These are phyloP conservation scores for Xylaria sp. DNA, from an alignment of 2,329 filamentous ascomycete species.

Conservation along the genomic window DNA sequence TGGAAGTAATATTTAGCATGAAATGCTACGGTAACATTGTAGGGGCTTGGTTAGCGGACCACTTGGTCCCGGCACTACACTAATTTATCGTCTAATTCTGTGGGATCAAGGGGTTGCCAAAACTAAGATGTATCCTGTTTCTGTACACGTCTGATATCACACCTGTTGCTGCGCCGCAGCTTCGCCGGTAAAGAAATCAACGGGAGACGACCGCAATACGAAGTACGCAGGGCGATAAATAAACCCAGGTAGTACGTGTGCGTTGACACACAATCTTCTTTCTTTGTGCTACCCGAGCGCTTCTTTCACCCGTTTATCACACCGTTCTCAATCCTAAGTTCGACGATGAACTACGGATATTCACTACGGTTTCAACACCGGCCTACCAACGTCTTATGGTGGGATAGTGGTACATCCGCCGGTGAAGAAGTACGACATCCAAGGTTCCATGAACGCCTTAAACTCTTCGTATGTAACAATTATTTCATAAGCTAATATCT, in stretches of 20 bases:
- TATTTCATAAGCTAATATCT: conserved; percentile 13
- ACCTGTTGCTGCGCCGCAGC: conserved; percentile 4
- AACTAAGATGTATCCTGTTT: too few relatives aligned
- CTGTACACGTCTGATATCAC: conserved; percentile 5
- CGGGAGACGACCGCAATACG: not conserved
- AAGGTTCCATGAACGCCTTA: conserved; percentile 18
- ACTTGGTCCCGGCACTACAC: too few relatives aligned
- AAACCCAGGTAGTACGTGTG: conserved; percentile 11
- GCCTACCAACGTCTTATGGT: conserved; percentile 20
- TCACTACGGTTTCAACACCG: not conserved
- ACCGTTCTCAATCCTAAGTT: conserved; percentile 9
- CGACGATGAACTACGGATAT: not conserved
- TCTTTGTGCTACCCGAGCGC: not conserved
- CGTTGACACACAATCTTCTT: conserved; percentile 4
- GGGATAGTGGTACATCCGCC: conserved; percentile 7
- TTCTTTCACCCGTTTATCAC: conserved; percentile 6
- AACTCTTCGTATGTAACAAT: conserved; percentile 20
- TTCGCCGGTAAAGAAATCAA: not conserved
- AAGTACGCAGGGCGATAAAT: conserved; percentile 13
- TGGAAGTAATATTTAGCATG: too few relatives aligned
- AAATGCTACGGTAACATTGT: too few relatives aligned
- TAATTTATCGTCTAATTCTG: too few relatives aligned
- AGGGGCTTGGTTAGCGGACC: too few relatives aligned
- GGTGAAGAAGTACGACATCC: conserved; percentile 6
- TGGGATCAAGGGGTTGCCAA: too few relatives aligned